These are phyloP conservation scores for Eleusine coracana DNA, from an alignment of 176 grass and related monocot genomes.

Conservation along the genomic window DNA sequence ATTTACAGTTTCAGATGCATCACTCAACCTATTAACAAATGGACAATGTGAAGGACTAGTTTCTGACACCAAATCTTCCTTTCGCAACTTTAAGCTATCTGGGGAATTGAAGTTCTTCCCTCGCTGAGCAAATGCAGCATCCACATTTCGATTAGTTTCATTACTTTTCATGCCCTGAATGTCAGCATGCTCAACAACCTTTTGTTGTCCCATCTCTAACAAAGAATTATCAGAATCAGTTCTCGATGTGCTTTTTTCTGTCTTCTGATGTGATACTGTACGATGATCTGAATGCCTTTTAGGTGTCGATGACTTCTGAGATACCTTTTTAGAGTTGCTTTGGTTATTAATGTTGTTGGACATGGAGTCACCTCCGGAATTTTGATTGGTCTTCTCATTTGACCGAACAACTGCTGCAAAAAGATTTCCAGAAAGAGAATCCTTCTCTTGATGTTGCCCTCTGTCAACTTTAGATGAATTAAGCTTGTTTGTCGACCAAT, in stretches of 20 bases:
- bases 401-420: not conserved
- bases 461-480: conserved; percentile 1
- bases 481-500: not conserved
- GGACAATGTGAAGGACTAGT: conserved; percentile 7
- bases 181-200: conserved; percentile 11
- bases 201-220: conserved; percentile 4
- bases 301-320: conserved; percentile 41
- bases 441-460: not conserved
- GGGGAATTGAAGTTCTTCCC: conserved; percentile 44
- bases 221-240: conserved; percentile 26
- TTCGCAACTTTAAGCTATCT: conserved; percentile 29
- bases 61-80: conserved; percentile 14
- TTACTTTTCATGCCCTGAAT: conserved; percentile 12
- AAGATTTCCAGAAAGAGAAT: conserved; percentile 6
- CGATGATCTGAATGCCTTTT: conserved; percentile 19
- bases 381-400: conserved; percentile 2
- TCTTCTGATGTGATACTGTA: conserved; percentile 6
- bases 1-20: conserved; percentile 30
- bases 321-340: conserved; percentile 46
- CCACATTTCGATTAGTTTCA: conserved; percentile 15
- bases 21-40: conserved; percentile 28
- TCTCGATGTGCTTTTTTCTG: conserved; percentile 28
- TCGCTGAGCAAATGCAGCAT: conserved; percentile 43
- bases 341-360: not conserved
- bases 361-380: not conserved